Base-by-base conservation (phyloP, 2,329 filamentous ascomycete genomes). In the Scolecobasidium constrictum region DNA sequence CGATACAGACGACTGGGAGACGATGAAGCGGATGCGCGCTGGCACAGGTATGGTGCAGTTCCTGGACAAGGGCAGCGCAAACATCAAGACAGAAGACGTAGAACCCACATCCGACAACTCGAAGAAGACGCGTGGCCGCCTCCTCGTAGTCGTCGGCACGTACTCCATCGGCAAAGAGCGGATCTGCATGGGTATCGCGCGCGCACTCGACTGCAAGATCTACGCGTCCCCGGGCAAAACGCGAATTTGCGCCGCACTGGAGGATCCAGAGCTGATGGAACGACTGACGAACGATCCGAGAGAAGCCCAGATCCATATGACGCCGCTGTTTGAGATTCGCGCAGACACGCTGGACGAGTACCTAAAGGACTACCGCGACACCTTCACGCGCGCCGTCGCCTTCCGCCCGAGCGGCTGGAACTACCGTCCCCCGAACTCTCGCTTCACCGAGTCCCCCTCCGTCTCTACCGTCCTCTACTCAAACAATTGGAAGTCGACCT, bases 111-210 rank as follows among this genome's bases (percentile, higher is more conserved):
- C 45, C 56, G 37, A 54, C 53, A 36, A 50, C 53, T 45, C 49
- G 47, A 53, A 49, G 49, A 55, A 49, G 52, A 42, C 49, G 15
- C 69, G 70, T 36, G 79, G 84, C 37, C 80, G 86, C 4, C 72
- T 98, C 2, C 73, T 98, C 0, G 85, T 98, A 4, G 77, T 98
- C 5, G 93, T 94, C 47, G 92, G 92, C 35, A 98, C 92, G 1
- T 98, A 98, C 64, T 93, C 84, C 52, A 98, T 98, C 54, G 92
- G 92, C 56, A 98, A 98, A 64, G 92, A 98, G 61, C 82, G 88
- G 33, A 88, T 98, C 50, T 96, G 90, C 58, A 71, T 94, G 22
- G 88, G 86, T 35, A 94, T 98, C 49, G 92, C 92, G 3, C 77
- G 81, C 52, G 88, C 88, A 0, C 70, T 98, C 2, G 71, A 78